A percentile compares a stretch with the other conserved stretches of the same genome.
These are phyloP conservation scores for Entomortierella beljakovae DNA, from an alignment of 192 early-diverging fungal genomes.

Conservation along the genomic window DNA sequence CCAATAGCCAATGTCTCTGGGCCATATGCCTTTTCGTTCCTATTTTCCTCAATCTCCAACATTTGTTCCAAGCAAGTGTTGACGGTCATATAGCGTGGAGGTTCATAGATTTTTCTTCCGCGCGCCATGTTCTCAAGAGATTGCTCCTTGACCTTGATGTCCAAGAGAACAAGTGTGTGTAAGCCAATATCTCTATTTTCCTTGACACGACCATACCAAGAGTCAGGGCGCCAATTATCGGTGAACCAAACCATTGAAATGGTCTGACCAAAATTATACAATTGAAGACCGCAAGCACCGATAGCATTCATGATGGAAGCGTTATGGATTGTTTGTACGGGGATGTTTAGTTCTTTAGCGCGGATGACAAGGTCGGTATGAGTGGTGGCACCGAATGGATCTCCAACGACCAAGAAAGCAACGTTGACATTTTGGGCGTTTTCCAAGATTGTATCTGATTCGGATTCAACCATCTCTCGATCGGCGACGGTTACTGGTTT, in stretches of 20 bases:
- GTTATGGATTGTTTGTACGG: constrained; percentile 95
- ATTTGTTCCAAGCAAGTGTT: constrained; percentile 94
- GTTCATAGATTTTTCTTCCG: constrained; percentile 94
- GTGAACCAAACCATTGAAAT: constrained; percentile 99
- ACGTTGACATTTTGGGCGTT: constrained; percentile 92
- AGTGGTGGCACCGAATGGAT: constrained; percentile 98
- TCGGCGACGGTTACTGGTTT: constrained; percentile 90
- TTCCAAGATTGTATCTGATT: constrained; percentile 87
- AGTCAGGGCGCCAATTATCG: constrained; percentile 96
- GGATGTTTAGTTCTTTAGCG: constrained; percentile 87
- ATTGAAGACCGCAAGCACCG: constrained; percentile 93
- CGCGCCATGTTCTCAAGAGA: constrained; percentile 94
- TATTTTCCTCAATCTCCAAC: constrained; percentile 90
- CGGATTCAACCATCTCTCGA: constrained; percentile 97
- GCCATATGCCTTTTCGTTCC: constrained; percentile 79
- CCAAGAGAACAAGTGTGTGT: constrained; percentile 94
- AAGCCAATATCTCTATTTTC: constrained; percentile 86
- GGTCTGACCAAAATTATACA: constrained; percentile 99
- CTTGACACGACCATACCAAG: constrained; percentile 94
- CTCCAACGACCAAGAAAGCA: constrained; percentile 96
- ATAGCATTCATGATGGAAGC: constrained; percentile 99
- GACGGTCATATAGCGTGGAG: constrained; percentile 97
- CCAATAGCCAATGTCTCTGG: constrained; percentile 89
- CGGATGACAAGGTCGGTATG: constrained; percentile 97
- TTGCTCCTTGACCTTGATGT: constrained; percentile 99